phyloP scores from a whole-genome alignment of 805 yeast genomes.

The Starmerella powellii region DNA sequence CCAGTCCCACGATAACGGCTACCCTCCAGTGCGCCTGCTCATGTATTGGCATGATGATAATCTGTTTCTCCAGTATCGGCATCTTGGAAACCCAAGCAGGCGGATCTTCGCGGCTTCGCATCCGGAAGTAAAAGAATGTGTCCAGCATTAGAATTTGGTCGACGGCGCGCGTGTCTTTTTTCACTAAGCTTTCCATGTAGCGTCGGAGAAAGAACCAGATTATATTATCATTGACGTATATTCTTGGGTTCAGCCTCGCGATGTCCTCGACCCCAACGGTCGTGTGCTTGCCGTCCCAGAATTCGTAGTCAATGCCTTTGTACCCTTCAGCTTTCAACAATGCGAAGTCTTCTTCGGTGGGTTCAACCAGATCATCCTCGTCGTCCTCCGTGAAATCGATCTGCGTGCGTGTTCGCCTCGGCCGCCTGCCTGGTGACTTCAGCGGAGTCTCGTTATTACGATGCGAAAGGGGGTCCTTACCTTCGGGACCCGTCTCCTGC shows the following conservation, averaged over 20 bases:
- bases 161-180: constrained; percentile 25
- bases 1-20: constrained; percentile 39
- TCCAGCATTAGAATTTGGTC: constrained; percentile 50
- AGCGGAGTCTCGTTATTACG: not conserved
- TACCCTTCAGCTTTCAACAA: constrained; percentile 6
- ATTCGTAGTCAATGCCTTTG: constrained; percentile 21
- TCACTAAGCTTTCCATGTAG: constrained; percentile 26
- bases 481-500: not conserved
- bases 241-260: constrained; percentile 61
- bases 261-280: constrained; percentile 60
- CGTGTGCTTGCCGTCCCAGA: constrained; percentile 44
- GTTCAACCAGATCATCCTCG: constrained; percentile 10
- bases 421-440: not conserved
- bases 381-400: not conserved
- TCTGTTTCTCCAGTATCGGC: constrained; percentile 46
- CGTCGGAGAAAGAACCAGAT: constrained; percentile 65
- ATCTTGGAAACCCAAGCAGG: constrained; percentile 57
- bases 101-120: constrained; percentile 40
- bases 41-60: constrained; percentile 69
- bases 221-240: constrained; percentile 82
- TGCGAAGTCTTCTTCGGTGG: constrained; percentile 11
- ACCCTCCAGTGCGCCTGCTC: constrained; percentile 81
- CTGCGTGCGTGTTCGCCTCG: not conserved
- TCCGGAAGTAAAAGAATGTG: constrained; percentile 68
- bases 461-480: too few species aligned